These are phyloP conservation scores for Microglena sp. DNA, from an alignment of 139 green algal species.

Conservation along the genomic window DNA sequence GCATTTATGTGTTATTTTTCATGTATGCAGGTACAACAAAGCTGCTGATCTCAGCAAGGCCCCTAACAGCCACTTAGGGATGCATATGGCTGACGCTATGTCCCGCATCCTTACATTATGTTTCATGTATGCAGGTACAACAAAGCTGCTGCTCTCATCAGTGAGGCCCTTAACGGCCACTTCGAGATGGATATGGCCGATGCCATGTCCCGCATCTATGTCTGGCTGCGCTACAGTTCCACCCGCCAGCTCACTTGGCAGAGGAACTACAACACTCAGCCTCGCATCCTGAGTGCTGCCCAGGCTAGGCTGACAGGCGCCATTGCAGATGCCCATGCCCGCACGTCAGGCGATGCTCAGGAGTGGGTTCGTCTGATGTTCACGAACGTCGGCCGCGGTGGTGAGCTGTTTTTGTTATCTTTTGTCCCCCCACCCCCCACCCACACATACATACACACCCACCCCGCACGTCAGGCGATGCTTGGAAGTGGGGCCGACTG, in stretches of 20 bases:
- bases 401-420: too few species aligned
- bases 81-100: constrained; percentile 48
- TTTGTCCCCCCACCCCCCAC: too few species aligned
- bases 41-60: constrained; percentile 73
- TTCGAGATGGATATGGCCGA: constrained; percentile 44
- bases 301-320: constrained; percentile 84
- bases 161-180: constrained; percentile 44
- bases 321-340: constrained; percentile 54
- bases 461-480: too few species aligned
- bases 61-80: constrained; percentile 40
- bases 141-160: constrained; percentile 75
- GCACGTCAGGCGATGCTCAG: constrained; percentile 42
- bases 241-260: constrained; percentile 96
- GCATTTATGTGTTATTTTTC: constrained; percentile 72
- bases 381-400: constrained; percentile 78
- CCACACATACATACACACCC: too few species aligned
- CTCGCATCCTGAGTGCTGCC: constrained; percentile 72
- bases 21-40: constrained; percentile 69
- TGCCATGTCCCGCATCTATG: constrained; percentile 67
- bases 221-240: constrained; percentile 89
- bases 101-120: constrained; percentile 70
- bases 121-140: constrained; percentile 61
- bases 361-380: constrained; percentile 89
- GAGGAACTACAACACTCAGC: constrained; percentile 99
- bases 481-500: too few species aligned